These are phyloP conservation scores for Pelargonium myrrhifolium DNA, from an alignment of 441 rosid genomes.

Conservation along the genomic window DNA sequence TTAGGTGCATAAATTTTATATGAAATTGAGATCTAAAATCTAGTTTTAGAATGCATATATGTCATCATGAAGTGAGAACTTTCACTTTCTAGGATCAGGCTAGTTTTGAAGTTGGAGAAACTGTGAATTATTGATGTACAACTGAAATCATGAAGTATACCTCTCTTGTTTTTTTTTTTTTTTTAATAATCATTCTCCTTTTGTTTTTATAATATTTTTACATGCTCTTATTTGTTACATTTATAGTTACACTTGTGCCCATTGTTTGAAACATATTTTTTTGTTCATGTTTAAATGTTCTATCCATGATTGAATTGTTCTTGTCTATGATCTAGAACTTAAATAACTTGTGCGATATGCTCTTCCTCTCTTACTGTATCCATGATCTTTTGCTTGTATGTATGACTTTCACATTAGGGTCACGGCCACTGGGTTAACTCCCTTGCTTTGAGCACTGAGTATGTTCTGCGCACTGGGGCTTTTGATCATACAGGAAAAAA, in stretches of 20 bases:
- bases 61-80: background rate
- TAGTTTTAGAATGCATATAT: background rate
- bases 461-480: slow-evolving; percentile 94
- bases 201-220: background rate
- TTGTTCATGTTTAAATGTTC: background rate
- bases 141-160: background rate
- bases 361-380: slow-evolving; percentile 3
- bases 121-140: background rate
- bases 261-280: background rate
- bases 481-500: slow-evolving; percentile 85
- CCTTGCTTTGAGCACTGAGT: slow-evolving; percentile 93
- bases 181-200: background rate
- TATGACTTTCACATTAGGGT: slow-evolving; percentile 43
- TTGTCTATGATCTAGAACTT: background rate
- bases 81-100: background rate
- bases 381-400: slow-evolving; percentile 1
- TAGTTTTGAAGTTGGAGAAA: background rate
- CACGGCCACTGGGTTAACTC: slow-evolving; percentile 99
- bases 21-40: background rate
- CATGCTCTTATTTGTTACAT: background rate
- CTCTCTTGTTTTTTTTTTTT: background rate
- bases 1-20: background rate
- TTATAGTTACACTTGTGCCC: background rate
- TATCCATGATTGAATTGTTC: background rate
- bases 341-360: background rate